phyloP scores from a whole-genome alignment of 1,284 basidiomycete species.

The Inonotus obliquus region DNA sequence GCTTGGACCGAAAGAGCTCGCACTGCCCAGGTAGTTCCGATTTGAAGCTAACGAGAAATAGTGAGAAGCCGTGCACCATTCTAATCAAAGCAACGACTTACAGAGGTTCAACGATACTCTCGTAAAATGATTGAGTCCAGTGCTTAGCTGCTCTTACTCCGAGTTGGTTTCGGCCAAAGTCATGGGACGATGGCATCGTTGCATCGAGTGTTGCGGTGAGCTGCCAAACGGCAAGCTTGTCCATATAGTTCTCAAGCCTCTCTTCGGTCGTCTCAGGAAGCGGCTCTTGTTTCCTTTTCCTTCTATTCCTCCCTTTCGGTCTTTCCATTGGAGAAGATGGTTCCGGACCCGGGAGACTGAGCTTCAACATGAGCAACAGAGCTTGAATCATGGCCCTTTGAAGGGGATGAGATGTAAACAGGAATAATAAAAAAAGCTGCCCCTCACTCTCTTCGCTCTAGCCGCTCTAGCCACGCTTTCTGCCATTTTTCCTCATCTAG shows the following conservation, averaged over 20 bases:
- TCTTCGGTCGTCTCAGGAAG: constrained; percentile 34
- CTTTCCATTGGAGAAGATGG: constrained; percentile 18
- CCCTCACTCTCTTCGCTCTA: constrained; percentile 69
- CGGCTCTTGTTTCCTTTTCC: constrained; percentile 30
- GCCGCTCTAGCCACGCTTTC: constrained; percentile 49
- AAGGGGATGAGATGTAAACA: not conserved
- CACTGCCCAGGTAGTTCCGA: constrained; percentile 48
- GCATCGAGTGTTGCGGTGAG: constrained; percentile 42
- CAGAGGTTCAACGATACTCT: constrained; percentile 59
- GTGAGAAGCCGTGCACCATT: not conserved
- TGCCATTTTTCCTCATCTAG: constrained; percentile 44
- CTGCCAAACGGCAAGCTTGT: constrained; percentile 73
- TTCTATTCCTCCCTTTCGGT: constrained; percentile 2
- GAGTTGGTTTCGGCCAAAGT: constrained; percentile 6
- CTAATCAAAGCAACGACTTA: constrained; percentile 32
- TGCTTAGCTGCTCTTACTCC: constrained; percentile 43
- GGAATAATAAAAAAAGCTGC: not conserved
- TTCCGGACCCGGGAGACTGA: constrained; percentile 52
- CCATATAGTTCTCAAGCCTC: constrained; percentile 66
- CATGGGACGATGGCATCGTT: constrained; percentile 18
- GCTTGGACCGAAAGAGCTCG: constrained; percentile 55
- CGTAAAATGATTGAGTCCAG: constrained; percentile 69
- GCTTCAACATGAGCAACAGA: constrained; percentile 56
- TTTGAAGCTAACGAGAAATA: constrained; percentile 46
- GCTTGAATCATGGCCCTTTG: constrained; percentile 68